These are phyloP conservation scores for Microstegium vimineum DNA, from an alignment of 176 grass and related monocot species.

Conservation along the genomic window DNA sequence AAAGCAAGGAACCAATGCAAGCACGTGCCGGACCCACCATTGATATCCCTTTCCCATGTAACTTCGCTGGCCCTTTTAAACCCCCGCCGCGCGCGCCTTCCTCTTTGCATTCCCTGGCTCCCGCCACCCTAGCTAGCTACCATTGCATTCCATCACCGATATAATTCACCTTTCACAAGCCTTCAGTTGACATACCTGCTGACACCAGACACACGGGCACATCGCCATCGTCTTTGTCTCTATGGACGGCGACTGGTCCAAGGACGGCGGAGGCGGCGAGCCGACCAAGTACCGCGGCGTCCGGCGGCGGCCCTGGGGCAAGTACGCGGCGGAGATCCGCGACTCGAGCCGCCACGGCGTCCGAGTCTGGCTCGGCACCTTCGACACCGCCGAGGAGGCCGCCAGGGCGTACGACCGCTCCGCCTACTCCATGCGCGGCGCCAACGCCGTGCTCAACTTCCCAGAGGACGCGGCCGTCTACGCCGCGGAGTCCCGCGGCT, in stretches of 20 bases:
- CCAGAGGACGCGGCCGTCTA: slow-evolving; percentile 47
- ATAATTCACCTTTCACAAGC: neutral
- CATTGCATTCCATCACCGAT: neutral
- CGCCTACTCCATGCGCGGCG: slow-evolving; percentile 77
- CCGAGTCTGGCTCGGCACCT: slow-evolving; percentile 75
- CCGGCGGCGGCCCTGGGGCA: slow-evolving; percentile 61
- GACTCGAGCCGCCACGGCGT: slow-evolving; percentile 76
- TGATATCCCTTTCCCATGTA: slow-evolving; percentile 20
- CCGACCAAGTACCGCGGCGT: slow-evolving; percentile 74
- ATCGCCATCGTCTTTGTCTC: slow-evolving; percentile 11
- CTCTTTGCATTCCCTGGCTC: neutral
- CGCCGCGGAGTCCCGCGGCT: neutral
- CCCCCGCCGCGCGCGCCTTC: slow-evolving; percentile 2
- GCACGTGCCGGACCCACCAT: slow-evolving; percentile 22
- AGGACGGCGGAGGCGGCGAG: slow-evolving; percentile 35
- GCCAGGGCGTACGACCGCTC: slow-evolving; percentile 71
- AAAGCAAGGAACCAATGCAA: slow-evolving; percentile 4
- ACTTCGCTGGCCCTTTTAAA: neutral
- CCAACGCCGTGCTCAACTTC: slow-evolving; percentile 80
- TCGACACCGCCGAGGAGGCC: slow-evolving; percentile 80
- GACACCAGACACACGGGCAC: neutral
- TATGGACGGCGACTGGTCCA: no score
- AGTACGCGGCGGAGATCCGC: slow-evolving; percentile 86
- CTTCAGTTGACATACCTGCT: no score
- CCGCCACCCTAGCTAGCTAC: neutral